These are phyloP conservation scores for Pezicula radicicola DNA, from an alignment of 2,329 filamentous ascomycete genomes.

Conservation along the genomic window DNA sequence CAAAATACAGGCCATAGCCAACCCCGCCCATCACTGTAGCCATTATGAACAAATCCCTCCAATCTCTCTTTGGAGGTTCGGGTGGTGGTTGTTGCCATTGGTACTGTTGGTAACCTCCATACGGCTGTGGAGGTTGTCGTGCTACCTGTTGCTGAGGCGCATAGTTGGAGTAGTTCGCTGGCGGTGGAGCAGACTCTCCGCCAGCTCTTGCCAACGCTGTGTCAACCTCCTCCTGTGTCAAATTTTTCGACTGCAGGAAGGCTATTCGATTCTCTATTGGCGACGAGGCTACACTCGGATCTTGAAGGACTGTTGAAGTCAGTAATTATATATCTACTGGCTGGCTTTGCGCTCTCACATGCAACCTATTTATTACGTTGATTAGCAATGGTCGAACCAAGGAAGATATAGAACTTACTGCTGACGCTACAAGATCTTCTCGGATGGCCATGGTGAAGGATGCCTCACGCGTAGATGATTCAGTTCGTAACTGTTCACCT, in stretches of 20 bases:
- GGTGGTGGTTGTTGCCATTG: constrained; percentile 57
- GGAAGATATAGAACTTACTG: constrained; percentile 47
- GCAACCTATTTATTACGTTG: constrained; percentile 26
- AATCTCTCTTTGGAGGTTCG: constrained; percentile 75
- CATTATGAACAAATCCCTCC: constrained; percentile 99
- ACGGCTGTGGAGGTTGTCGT: constrained; percentile 35
- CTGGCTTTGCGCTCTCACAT: constrained; percentile 23
- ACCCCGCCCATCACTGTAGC: constrained; percentile 90
- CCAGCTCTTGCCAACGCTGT: constrained; percentile 74
- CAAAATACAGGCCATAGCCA: constrained; percentile 81
- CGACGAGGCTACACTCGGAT: constrained; percentile 84
- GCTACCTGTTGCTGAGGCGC: constrained; percentile 39
- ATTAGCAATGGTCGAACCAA: constrained; percentile 17
- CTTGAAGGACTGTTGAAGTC: constrained; percentile 71
- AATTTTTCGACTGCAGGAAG: constrained; percentile 93
- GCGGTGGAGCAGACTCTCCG: constrained; percentile 44
- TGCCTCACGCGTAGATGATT: constrained; percentile 6
- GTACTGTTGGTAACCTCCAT: constrained; percentile 45
- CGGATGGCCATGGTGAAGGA: constrained; percentile 70
- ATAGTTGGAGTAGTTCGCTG: constrained; percentile 39
- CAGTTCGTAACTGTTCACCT: neutral
- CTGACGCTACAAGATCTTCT: constrained; percentile 87
- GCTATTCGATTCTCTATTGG: constrained; percentile 90
- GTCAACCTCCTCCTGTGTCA: constrained; percentile 94
- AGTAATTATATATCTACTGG: constrained; percentile 9